Evolutionary conservation across 208 protist genomes (phyloP).

Genomic region (Acanthamoeba sp.): DNA sequence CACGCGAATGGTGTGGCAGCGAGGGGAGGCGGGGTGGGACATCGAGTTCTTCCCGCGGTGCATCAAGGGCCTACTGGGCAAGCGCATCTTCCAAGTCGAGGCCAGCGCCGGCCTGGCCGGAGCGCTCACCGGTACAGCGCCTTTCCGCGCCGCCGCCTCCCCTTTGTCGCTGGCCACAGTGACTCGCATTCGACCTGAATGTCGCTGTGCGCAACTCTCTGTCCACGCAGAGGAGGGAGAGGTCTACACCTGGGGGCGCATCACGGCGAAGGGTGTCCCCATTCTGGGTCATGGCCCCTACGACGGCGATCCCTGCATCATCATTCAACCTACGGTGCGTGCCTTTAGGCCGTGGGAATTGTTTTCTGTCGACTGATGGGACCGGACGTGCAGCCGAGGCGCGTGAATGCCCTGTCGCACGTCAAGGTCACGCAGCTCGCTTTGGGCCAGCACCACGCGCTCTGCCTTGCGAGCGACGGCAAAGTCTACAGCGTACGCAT

Average conservation of each 20-base stretch:
- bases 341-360: not conserved
- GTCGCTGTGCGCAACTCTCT: not conserved
- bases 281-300: conserved; percentile 5
- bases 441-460: not conserved
- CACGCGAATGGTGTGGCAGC: not conserved
- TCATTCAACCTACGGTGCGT: not conserved
- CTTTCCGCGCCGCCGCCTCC: too few relatives aligned
- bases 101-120: not conserved
- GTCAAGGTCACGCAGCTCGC: conserved; percentile 12
- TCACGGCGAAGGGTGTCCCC: not conserved
- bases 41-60: conserved; percentile 17
- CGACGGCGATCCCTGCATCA: not conserved
- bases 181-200: not conserved
- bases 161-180: too few relatives aligned
- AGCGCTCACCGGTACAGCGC: not conserved
- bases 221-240: conserved; percentile 31
- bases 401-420: not conserved
- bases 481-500: conserved; percentile 22
- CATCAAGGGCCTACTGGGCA: not conserved
- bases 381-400: not conserved
- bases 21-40: not conserved
- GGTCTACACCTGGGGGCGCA: conserved; percentile 17
- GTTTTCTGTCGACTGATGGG: not conserved
- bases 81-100: not conserved
- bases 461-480: conserved; percentile 13